A percentile compares a stretch with the other conserved stretches of the same genome.
phyloP scores from a whole-genome alignment of 2,329 filamentous ascomycete species.

The Lithohypha guttulata region DNA sequence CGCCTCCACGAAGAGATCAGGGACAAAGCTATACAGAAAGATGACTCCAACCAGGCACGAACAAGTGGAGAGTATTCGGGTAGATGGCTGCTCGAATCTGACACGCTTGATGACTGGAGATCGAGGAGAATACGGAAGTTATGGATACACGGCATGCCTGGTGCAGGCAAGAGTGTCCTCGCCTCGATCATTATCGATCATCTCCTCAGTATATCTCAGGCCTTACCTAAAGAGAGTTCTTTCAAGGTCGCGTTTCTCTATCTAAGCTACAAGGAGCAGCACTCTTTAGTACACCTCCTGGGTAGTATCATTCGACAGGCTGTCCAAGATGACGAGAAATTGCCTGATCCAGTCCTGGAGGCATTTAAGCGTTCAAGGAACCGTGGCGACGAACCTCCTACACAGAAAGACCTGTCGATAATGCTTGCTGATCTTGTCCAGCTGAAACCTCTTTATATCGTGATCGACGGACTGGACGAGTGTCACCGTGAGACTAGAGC shows the following conservation, averaged over 20 bases:
- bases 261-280: neutral
- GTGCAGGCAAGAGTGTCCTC: constrained; percentile 31
- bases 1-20: neutral
- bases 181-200: constrained; percentile 31
- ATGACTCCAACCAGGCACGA: neutral
- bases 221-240: neutral
- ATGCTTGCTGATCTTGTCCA: neutral
- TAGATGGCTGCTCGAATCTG: neutral
- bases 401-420: neutral
- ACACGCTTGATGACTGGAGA: neutral
- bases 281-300: neutral
- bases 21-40: neutral
- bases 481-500: neutral
- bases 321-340: neutral
- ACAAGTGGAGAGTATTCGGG: neutral
- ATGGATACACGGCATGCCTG: constrained; percentile 23
- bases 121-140: neutral
- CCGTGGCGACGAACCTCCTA: neutral
- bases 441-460: neutral
- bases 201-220: constrained; percentile 12
- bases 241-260: neutral
- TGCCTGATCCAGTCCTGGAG: neutral
- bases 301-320: neutral
- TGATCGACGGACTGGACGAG: neutral
- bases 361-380: neutral